Conservation (phyloP, 2,329 filamentous ascomycete genomes). For the Ramularia endophylla region DNA sequence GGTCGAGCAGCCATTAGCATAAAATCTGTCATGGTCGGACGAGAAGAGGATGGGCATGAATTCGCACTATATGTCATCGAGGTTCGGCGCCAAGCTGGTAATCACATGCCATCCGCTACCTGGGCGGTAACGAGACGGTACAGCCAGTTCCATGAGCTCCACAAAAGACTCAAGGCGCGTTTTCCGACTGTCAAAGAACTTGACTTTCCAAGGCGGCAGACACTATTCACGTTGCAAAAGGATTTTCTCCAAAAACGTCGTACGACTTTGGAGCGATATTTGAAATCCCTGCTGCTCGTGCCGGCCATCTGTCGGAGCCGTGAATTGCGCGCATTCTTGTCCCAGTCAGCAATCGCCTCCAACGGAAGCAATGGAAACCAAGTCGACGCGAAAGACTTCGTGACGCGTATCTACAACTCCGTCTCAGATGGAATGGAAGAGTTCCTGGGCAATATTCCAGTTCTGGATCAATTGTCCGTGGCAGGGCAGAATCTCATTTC, state of each 20-base stretch:
- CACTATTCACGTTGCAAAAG: constrained; percentile 94
- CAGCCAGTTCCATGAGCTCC: constrained; percentile 93
- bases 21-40: constrained; percentile 86
- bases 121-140: constrained; percentile 93
- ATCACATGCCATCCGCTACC: constrained; percentile 92
- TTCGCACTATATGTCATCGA: constrained; percentile 92
- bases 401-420: constrained; percentile 90
- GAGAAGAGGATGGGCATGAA: constrained; percentile 86
- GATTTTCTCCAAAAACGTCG: constrained; percentile 91
- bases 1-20: constrained; percentile 86
- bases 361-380: constrained; percentile 57
- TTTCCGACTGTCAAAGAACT: constrained; percentile 85
- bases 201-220: constrained; percentile 84
- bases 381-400: constrained; percentile 69
- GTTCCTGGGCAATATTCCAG: constrained; percentile 90
- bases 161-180: constrained; percentile 76
- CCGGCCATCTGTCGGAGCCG: constrained; percentile 92
- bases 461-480: constrained; percentile 86
- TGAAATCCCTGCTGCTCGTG: constrained; percentile 65
- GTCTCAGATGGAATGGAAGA: constrained; percentile 98
- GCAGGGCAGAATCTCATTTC: constrained; percentile 88
- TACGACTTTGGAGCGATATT: constrained; percentile 75
- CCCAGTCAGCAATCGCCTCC: constrained; percentile 66
- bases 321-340: constrained; percentile 87
- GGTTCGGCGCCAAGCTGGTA: constrained; percentile 81